Base-by-base conservation (phyloP, 148 eudicot species). In the Suaeda aralocaspica region DNA sequence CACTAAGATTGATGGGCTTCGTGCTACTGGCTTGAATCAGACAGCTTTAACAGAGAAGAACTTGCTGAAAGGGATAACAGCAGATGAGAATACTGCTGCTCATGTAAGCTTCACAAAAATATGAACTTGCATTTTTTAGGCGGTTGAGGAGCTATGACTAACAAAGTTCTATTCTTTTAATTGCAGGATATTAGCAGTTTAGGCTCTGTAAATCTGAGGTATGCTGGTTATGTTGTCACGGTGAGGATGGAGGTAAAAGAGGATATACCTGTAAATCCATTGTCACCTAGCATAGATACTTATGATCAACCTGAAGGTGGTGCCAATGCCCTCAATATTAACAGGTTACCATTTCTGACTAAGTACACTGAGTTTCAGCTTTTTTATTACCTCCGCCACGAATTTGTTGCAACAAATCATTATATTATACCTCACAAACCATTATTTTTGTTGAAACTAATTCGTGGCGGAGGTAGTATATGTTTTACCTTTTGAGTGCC, bases 51-150 rank as follows among this genome's bases (percentile, higher is more conserved):
- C 78, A 9, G 96, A 95, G 72, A 86, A 83, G 77, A 95, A 95
- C 78, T 78, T 95, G 49, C 83, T 95, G 34, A 95, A 95, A 88
- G 99, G 99, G 75, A 82, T 95, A 72, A 91, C 99, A 15, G 97
- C 99, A 51, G 97, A 95, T 88, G 99, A 95, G 79, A 95, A 95
- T 82, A 95, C 97, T 83, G 96, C 99, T 76, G 96, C 97, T 59
- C 99, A 95, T 87, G 99, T 95, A 89, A 30, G 45, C 64, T 55
- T 69, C 41, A 64, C 39, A 24, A 18, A 44, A n/a, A 21, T 48
- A 48, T 22, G 52, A 30, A 11, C 42, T 70, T 72, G 31, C 46
- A 74, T 63, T 10, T 59, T 64, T 78, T 67, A 25, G 26, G 7
- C 14, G 42, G 69, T 22, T 60, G 39, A 61, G 11, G 3, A 21